These are phyloP conservation scores for Leucosporidium yakuticum DNA, from an alignment of 768 basidiomycete genomes.

Conservation along the genomic window DNA sequence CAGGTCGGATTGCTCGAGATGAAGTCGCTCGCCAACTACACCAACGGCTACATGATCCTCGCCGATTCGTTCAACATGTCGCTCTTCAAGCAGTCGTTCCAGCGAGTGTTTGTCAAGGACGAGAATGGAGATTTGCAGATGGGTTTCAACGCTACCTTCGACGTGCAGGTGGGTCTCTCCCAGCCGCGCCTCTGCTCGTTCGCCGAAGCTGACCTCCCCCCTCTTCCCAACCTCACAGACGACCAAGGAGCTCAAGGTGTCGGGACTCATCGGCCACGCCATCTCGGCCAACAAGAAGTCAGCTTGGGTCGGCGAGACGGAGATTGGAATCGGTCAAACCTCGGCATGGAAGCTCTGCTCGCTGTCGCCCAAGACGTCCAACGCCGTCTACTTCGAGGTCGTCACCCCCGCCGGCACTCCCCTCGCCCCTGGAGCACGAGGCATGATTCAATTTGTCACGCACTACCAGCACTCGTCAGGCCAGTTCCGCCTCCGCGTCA, in stretches of 20 bases:
- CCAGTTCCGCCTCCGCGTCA: slow-evolving; percentile 92
- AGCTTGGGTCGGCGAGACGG: slow-evolving; percentile 92
- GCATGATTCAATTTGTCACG: slow-evolving; percentile 95
- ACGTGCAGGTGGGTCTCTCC: slow-evolving; percentile 68
- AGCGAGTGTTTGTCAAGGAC: slow-evolving; percentile 85
- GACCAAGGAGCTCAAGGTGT: slow-evolving; percentile 97
- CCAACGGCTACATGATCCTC: slow-evolving; percentile 91
- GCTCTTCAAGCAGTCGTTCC: slow-evolving; percentile 98
- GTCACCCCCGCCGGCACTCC: slow-evolving; percentile 95
- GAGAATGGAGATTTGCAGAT: slow-evolving; percentile 85
- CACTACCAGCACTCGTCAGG: slow-evolving; percentile 97
- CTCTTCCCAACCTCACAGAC: slow-evolving; percentile 52
- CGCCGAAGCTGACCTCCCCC: not conserved
- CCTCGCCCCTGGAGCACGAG: slow-evolving; percentile 71
- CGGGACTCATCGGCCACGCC: slow-evolving; percentile 93
- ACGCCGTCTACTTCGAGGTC: slow-evolving; percentile 95
- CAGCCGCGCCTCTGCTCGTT: not conserved
- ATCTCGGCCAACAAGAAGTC: slow-evolving; percentile 98
- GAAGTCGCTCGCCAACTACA: slow-evolving; percentile 90
- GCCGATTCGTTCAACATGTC: slow-evolving; percentile 96
- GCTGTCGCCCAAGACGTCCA: slow-evolving; percentile 76
- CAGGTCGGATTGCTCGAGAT: slow-evolving; percentile 97
- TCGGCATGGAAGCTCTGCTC: slow-evolving; percentile 97
- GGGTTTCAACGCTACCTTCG: slow-evolving; percentile 99
- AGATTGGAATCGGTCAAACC: slow-evolving; percentile 97